phyloP scores from a whole-genome alignment of 306 rosid species.

The Erythrophleum fordii region DNA sequence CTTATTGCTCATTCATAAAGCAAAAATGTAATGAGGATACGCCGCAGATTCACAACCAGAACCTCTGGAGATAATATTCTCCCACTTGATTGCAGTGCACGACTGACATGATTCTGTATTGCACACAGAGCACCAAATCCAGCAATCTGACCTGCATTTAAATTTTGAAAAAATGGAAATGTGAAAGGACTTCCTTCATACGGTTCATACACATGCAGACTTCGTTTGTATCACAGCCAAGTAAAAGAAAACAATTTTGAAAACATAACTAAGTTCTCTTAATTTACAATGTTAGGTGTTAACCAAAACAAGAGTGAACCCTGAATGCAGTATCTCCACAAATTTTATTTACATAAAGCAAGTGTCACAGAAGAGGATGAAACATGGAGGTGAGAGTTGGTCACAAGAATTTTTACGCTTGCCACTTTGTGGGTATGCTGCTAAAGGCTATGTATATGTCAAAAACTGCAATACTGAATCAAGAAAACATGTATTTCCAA shows the following conservation, averaged over 20 bases:
- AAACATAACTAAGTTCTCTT: neutral
- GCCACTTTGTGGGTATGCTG: conserved; percentile 93
- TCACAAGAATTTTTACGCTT: conserved; percentile 87
- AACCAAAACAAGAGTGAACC: conserved; percentile 8
- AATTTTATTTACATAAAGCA: neutral
- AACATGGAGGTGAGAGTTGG: conserved; percentile 8
- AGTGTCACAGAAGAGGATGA: neutral
- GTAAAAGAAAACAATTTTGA: neutral
- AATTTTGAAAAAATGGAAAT: conserved; percentile 38
- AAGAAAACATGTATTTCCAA: conserved; percentile 94
- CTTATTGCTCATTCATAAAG: neutral
- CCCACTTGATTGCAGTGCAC: conserved; percentile 82
- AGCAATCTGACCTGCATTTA: conserved; percentile 69
- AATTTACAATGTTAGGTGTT: neutral
- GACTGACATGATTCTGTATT: conserved; percentile 89
- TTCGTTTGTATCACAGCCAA: neutral
- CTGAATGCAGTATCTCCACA: neutral
- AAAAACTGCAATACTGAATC: conserved; percentile 90
- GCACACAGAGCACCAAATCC: conserved; percentile 98
- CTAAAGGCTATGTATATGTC: conserved; percentile 92
- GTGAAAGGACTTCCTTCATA: neutral
- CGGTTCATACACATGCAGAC: neutral
- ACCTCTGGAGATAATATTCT: conserved; percentile 73
- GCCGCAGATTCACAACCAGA: conserved; percentile 76
- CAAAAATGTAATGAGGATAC: conserved; percentile 61